phyloP scores from a whole-genome alignment of 1,284 basidiomycete species.

The Moniliophthora roreri region DNA sequence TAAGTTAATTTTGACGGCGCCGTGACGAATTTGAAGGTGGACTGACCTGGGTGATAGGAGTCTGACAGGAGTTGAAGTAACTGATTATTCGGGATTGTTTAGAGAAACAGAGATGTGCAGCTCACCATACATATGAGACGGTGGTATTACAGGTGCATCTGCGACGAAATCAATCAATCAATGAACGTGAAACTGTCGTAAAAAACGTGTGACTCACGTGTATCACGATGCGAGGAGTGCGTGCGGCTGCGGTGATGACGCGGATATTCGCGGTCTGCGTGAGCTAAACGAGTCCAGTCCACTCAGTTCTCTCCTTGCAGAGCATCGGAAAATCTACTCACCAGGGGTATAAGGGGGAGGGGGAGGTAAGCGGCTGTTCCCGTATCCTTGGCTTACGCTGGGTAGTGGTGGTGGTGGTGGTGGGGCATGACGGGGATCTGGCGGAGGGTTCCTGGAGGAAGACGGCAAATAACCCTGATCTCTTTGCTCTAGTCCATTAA shows the following conservation, averaged over 20 bases:
- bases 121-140: conserved; percentile 3
- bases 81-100: background rate
- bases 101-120: background rate
- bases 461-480: conserved; percentile 9
- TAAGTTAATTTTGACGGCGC: background rate
- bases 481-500: conserved; percentile 69
- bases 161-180: background rate
- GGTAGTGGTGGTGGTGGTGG: conserved; percentile 4
- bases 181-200: background rate
- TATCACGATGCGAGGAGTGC: background rate
- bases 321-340: background rate
- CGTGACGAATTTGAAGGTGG: background rate
- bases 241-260: background rate
- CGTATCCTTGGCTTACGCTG: background rate
- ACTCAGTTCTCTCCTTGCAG: no score
- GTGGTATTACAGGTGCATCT: conserved; percentile 1
- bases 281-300: background rate
- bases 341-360: conserved; percentile 9
- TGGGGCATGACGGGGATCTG: conserved; percentile 4
- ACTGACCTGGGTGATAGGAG: background rate
- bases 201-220: conserved; percentile 1
- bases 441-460: background rate
- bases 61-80: background rate
- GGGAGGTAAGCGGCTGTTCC: conserved; percentile 1
- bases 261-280: background rate